phyloP scores from a whole-genome alignment of 805 yeast species.

The Torulaspora indica region DNA sequence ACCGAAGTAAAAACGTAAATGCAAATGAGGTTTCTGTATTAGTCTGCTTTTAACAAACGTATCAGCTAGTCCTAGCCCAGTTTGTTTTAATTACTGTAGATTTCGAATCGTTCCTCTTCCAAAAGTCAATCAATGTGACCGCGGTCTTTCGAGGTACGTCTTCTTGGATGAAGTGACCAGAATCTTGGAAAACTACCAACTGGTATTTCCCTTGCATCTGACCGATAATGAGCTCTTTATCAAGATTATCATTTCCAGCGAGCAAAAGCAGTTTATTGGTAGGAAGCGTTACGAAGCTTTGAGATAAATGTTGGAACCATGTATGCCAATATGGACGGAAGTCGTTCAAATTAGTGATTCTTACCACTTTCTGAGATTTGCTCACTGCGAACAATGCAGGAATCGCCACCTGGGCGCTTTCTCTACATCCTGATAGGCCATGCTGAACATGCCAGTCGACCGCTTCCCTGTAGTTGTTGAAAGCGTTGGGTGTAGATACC shows the following conservation, averaged over 20 bases:
- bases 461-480: slow-evolving; percentile 52
- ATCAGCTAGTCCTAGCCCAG: slow-evolving; percentile 34
- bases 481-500: slow-evolving; percentile 56
- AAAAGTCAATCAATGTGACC: slow-evolving; percentile 44
- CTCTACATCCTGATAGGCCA: slow-evolving; percentile 48
- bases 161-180: slow-evolving; percentile 96
- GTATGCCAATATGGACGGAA: slow-evolving; percentile 70
- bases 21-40: too few species aligned
- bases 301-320: slow-evolving; percentile 77
- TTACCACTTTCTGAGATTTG: slow-evolving; percentile 35
- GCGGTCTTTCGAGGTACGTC: slow-evolving; percentile 74
- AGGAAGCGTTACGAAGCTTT: slow-evolving; percentile 43
- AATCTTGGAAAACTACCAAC: slow-evolving; percentile 68
- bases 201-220: slow-evolving; percentile 99
- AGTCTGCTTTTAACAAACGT: neutral
- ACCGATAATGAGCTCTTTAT: slow-evolving; percentile 80
- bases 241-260: slow-evolving; percentile 87
- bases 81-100: slow-evolving; percentile 37
- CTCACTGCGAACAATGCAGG: slow-evolving; percentile 53
- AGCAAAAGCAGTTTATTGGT: slow-evolving; percentile 69
- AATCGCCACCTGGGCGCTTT: slow-evolving; percentile 71
- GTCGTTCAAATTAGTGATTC: slow-evolving; percentile 60
- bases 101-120: slow-evolving; percentile 40
- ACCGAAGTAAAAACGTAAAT: neutral
- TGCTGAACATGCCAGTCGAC: slow-evolving; percentile 76